These are phyloP conservation scores for Lactuca saligna DNA, from an alignment of 129 eudicot species.

Conservation along the genomic window DNA sequence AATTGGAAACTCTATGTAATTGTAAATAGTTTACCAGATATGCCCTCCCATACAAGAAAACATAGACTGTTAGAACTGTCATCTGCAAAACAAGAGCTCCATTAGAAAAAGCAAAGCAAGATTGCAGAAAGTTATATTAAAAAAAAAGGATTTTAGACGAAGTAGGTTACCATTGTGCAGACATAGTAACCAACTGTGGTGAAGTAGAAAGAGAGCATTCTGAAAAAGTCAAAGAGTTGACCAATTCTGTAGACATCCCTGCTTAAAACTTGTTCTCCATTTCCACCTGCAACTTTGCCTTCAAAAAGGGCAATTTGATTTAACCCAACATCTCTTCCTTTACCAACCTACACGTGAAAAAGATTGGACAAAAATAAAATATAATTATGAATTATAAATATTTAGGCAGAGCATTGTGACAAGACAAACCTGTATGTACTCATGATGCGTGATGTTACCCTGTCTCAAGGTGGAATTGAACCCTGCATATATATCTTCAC, in stretches of 20 bases:
- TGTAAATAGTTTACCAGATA: slow-evolving; percentile 56
- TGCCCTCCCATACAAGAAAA: slow-evolving; percentile 91
- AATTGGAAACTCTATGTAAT: neutral
- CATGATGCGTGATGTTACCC: slow-evolving; percentile 98
- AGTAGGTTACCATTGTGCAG: slow-evolving; percentile 80
- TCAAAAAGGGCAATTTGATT: slow-evolving; percentile 96
- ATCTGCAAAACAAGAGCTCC: slow-evolving; percentile 57
- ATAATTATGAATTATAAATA: neutral
- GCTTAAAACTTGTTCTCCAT: slow-evolving; percentile 96
- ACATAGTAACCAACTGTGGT: slow-evolving; percentile 93
- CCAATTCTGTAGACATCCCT: slow-evolving; percentile 92
- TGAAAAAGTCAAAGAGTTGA: slow-evolving; percentile 92
- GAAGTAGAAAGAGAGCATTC: slow-evolving; percentile 92
- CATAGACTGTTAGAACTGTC: slow-evolving; percentile 90
- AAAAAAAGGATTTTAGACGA: neutral
- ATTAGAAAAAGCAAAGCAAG: slow-evolving; percentile 16
- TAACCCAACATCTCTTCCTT: slow-evolving; percentile 97
- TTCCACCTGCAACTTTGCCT: slow-evolving; percentile 99
- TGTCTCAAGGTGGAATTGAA: slow-evolving; percentile 95
- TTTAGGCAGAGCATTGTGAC: neutral
- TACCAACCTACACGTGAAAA: slow-evolving; percentile 69
- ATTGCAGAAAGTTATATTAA: neutral
- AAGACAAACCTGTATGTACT: slow-evolving; percentile 80
- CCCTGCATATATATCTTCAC: slow-evolving; percentile 95
- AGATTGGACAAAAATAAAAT: neutral